These are phyloP conservation scores for Centrapalus pauciflorus DNA, from an alignment of 129 eudicot genomes.

Conservation along the genomic window DNA sequence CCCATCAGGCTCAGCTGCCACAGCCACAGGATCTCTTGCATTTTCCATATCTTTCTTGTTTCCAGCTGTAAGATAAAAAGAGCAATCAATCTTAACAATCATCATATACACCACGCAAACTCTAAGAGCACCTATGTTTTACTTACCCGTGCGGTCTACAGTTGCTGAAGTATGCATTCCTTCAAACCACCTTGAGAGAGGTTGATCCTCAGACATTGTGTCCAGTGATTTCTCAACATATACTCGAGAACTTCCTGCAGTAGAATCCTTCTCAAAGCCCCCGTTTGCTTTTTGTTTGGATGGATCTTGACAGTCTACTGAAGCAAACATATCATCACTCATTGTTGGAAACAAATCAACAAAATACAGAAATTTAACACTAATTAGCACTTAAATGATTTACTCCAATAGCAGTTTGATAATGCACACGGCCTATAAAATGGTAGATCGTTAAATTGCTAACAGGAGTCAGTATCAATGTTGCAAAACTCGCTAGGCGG, in stretches of 20 bases:
- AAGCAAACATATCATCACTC: background rate
- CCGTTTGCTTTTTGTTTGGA: constrained; percentile 16
- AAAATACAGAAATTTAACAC: background rate
- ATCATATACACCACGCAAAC: background rate
- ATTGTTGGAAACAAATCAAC: background rate
- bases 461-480: too few relatives aligned
- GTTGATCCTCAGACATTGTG: constrained; percentile 51
- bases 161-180: constrained; percentile 34
- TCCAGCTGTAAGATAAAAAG: background rate
- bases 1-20: background rate
- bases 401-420: too few relatives aligned
- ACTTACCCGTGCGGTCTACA: constrained; percentile 42
- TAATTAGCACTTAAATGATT: background rate
- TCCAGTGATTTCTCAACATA: constrained; percentile 8
- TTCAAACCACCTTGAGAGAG: constrained; percentile 61
- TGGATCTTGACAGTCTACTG: constrained; percentile 32
- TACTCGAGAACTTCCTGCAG: constrained; percentile 9
- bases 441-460: too few relatives aligned
- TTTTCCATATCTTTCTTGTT: constrained; percentile 8
- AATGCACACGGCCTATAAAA: too few relatives aligned
- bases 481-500: too few relatives aligned
- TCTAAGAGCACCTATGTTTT: background rate
- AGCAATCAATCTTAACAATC: background rate
- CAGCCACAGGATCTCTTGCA: background rate
- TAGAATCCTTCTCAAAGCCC: constrained; percentile 9